phyloP scores from a whole-genome alignment of 345 rosid genomes.

The Capsella bursapastoris region DNA sequence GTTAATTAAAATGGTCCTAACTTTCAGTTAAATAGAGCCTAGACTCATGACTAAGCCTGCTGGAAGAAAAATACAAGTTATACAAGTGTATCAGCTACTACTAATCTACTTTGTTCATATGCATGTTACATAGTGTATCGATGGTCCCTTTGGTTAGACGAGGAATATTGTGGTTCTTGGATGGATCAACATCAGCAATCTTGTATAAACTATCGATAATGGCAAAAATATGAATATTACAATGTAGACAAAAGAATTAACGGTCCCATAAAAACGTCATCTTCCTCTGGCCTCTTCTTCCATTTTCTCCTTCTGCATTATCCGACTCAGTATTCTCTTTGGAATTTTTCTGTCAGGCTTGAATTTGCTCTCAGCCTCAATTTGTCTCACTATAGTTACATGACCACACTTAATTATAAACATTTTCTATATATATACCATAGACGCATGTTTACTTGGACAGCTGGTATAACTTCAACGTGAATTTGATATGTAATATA shows the following conservation, averaged over 20 bases:
- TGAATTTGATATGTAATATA: neutral
- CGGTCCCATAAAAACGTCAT: slow-evolving; percentile 37
- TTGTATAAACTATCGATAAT: slow-evolving; percentile 21
- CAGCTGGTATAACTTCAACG: slow-evolving; percentile 1
- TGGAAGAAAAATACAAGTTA: slow-evolving; percentile 36
- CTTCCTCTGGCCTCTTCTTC: slow-evolving; percentile 33
- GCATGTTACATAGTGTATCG: slow-evolving; percentile 30
- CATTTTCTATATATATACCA: neutral
- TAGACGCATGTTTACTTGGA: slow-evolving; percentile 2
- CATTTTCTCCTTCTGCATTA: slow-evolving; percentile 22
- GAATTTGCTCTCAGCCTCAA: slow-evolving; percentile 28
- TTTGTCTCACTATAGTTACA: slow-evolving; percentile 34
- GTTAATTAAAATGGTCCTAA: slow-evolving; percentile 40
- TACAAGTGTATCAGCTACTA: slow-evolving; percentile 37
- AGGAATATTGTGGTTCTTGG: slow-evolving; percentile 39
- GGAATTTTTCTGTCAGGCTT: slow-evolving; percentile 44
- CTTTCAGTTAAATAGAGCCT: slow-evolving; percentile 38
- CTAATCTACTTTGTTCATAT: slow-evolving; percentile 28
- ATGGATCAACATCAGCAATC: slow-evolving; percentile 34
- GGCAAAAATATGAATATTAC: slow-evolving; percentile 29
- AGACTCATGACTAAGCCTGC: slow-evolving; percentile 41
- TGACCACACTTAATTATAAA: slow-evolving; percentile 10
- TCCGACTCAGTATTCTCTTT: slow-evolving; percentile 36
- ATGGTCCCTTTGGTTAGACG: slow-evolving; percentile 44
- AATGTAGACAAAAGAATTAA: slow-evolving; percentile 30